A percentile compares a stretch with the other conserved stretches of the same genome.
These are phyloP conservation scores for Globisporangium barbulae DNA, from an alignment of 352 stramenopile species.

Conservation along the genomic window DNA sequence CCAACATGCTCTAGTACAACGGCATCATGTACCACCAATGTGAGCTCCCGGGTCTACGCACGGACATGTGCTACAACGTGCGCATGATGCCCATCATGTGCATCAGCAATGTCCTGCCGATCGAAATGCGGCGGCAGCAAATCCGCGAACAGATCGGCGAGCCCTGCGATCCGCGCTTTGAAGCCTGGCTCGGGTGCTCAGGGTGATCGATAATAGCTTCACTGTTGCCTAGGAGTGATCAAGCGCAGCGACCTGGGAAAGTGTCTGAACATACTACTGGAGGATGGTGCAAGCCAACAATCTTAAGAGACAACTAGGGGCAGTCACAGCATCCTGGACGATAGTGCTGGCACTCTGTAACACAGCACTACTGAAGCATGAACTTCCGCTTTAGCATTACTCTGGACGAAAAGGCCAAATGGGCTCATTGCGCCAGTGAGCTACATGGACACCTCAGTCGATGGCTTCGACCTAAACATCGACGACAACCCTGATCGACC, in stretches of 20 bases:
- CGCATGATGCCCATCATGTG: constrained; percentile 11
- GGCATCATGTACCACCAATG: constrained; percentile 11
- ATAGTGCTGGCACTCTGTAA: too few relatives aligned
- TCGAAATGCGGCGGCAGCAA: constrained; percentile 7
- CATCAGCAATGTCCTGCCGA: constrained; percentile 3
- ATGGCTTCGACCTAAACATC: constrained; percentile 1
- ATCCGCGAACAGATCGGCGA: background rate
- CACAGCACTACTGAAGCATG: too few relatives aligned
- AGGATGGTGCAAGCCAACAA: too few relatives aligned
- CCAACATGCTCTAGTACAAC: constrained; percentile 7
- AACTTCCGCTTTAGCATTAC: too few relatives aligned
- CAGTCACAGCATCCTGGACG: too few relatives aligned
- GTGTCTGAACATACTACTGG: too few relatives aligned
- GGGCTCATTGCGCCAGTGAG: background rate
- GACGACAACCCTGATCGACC: constrained; percentile 20
- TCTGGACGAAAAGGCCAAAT: too few relatives aligned
- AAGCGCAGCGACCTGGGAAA: too few relatives aligned
- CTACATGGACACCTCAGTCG: background rate
- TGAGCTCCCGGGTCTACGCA: background rate
- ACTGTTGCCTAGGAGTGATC: too few relatives aligned
- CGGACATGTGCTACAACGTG: constrained; percentile 23
- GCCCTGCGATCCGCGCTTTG: background rate
- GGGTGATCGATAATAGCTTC: background rate
- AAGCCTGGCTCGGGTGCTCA: constrained; percentile 5
- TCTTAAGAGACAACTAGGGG: too few relatives aligned